Conservation (phyloP, 1,284 basidiomycete genomes). For the Pseudozyma sp. region DNA sequence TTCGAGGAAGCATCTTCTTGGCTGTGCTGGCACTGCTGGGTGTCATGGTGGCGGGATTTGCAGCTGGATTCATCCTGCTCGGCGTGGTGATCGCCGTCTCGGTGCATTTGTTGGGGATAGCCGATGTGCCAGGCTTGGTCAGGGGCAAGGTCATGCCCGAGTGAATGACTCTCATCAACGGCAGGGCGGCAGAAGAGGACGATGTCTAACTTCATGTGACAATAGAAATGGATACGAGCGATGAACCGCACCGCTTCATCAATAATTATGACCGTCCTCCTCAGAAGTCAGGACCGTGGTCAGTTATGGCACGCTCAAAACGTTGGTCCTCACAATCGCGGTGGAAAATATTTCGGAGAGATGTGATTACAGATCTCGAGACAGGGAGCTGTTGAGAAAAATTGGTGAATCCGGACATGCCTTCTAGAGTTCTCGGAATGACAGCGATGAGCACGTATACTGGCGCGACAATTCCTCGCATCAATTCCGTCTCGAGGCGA, state of each 20-base stretch:
- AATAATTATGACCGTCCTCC: too few relatives aligned
- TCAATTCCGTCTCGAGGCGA: slow-evolving; percentile 11
- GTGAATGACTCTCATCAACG: not conserved
- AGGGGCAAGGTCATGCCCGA: slow-evolving; percentile 40
- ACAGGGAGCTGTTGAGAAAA: not conserved
- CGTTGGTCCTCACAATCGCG: too few relatives aligned
- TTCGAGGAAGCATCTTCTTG: slow-evolving; percentile 35
- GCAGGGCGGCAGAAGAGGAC: too few relatives aligned
- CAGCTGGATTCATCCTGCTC: slow-evolving; percentile 27
- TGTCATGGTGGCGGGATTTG: slow-evolving; percentile 31
- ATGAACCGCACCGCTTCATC: too few relatives aligned
- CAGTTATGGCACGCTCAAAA: too few relatives aligned
- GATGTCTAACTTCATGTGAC: too few relatives aligned
- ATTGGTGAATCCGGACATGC: not conserved
- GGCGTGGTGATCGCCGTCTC: slow-evolving; percentile 30
- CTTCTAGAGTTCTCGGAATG: not conserved
- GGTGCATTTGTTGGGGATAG: slow-evolving; percentile 39
- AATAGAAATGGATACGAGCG: too few relatives aligned
- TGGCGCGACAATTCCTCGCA: too few relatives aligned
- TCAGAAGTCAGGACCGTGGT: too few relatives aligned
- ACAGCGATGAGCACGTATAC: too few relatives aligned
- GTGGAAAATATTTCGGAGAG: too few relatives aligned
- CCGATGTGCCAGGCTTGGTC: slow-evolving; percentile 41
- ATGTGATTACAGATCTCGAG: not conserved
- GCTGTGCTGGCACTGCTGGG: slow-evolving; percentile 23